Base-by-base conservation (phyloP, 176 grass and related monocot genomes). In the Melocanna baccifera region DNA sequence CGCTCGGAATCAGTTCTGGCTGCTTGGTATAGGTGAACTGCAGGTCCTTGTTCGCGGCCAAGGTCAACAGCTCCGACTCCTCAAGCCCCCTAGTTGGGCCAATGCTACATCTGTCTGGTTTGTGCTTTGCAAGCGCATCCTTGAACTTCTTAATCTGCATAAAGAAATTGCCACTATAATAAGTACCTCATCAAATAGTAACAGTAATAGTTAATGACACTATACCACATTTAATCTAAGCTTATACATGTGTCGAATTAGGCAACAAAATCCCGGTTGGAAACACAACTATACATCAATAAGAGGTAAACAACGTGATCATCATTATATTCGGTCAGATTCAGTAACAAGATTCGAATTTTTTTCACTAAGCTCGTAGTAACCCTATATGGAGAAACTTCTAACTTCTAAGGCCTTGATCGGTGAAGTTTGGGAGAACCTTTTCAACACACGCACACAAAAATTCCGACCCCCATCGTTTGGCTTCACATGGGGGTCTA, bases 141-240 rank as follows among this genome's bases (percentile, higher is more conserved):
- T 63, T 96, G 47, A 99, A 99, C 77, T 96, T 99, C 81, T 99
- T 96, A 64, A 99, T 99, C 96, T 99, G 91, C 85, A 92, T 3
- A 84, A 0, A 32, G 2, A 77, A 48, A 18, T 52, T 6, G 66
- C 3, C 30, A 73, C 2, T 26, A 14, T 23, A 19, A 39, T 86
- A 9, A 92, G 80, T 8, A 67, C 34, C 8, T 36, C 3, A 58
- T 66, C 36, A 75, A 67, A 87, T 55, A 18, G 46, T 36, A 46
- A 55, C 23, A 59, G 57, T 34, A 45, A 53, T 23, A 58, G 30
- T 2, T 9, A 1, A 41, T 23, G 34, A 59, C 34, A 41, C 52
- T n/a, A 59, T 13, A 41, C 1, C 7, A 41, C 73, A 76, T 75
- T 53, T 48, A 74, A 48, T 26, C 14, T 29, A 50, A 30, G 23